phyloP scores from a whole-genome alignment of 352 stramenopile species.

The Phytophthora multivora region DNA sequence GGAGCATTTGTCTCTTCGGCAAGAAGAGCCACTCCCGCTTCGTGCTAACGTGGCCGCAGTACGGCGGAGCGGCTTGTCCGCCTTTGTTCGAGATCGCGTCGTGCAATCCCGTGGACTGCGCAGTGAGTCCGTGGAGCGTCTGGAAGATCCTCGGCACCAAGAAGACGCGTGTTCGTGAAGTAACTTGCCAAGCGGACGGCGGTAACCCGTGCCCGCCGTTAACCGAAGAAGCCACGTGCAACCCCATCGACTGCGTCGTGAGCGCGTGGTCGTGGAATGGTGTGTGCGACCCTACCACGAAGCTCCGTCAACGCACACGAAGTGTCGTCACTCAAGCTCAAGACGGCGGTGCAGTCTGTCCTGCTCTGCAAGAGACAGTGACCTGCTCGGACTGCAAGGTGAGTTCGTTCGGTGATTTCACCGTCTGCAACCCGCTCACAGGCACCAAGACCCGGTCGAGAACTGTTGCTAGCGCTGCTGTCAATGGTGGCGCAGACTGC shows the following conservation, averaged over 20 bases:
- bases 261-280: conserved; percentile 45
- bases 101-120: conserved; percentile 52
- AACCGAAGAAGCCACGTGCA: conserved; percentile 41
- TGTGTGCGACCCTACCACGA: conserved; percentile 39
- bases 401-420: conserved; percentile 43
- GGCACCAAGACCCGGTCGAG: conserved; percentile 50
- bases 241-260: conserved; percentile 49
- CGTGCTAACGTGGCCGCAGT: conserved; percentile 40
- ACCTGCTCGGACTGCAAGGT: conserved; percentile 50
- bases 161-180: conserved; percentile 44
- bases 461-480: conserved; percentile 29
- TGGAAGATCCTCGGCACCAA: conserved; percentile 41
- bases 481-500: conserved; percentile 47
- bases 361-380: conserved; percentile 42
- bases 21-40: conserved; percentile 41
- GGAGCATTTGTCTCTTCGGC: conserved; percentile 40
- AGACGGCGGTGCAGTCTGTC: conserved; percentile 48
- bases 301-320: conserved; percentile 36
- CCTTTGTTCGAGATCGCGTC: conserved; percentile 28
- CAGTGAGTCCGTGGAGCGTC: conserved; percentile 36
- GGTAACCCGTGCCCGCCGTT: conserved; percentile 49
- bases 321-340: conserved; percentile 35
- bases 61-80: conserved; percentile 43
- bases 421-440: conserved; percentile 48
- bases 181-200: conserved; percentile 46